These are phyloP conservation scores for Gloeophyllum trabeum DNA, from an alignment of 768 basidiomycete species.

Conservation along the genomic window DNA sequence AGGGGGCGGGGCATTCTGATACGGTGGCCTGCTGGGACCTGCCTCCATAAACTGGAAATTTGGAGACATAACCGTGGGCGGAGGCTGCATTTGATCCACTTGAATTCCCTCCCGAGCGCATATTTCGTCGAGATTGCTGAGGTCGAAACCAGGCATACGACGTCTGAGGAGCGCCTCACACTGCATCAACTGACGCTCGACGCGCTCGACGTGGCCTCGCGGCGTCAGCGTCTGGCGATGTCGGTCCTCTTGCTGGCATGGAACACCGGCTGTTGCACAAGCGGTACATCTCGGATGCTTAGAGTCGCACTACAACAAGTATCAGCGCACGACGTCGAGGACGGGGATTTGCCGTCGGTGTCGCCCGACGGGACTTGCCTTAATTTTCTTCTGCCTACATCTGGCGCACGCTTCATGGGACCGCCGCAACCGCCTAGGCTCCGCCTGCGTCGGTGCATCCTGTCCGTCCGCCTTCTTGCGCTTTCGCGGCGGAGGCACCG, in stretches of 20 bases:
- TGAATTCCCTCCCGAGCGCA: slow-evolving; percentile 52
- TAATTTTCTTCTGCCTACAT: slow-evolving; percentile 95
- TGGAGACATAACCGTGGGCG: slow-evolving; percentile 7
- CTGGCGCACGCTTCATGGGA: slow-evolving; percentile 89
- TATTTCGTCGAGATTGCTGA: slow-evolving; percentile 55
- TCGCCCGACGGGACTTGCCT: slow-evolving; percentile 55
- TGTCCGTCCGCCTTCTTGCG: slow-evolving; percentile 45
- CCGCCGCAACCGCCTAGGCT: slow-evolving; percentile 72
- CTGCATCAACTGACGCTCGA: slow-evolving; percentile 72
- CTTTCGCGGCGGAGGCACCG: slow-evolving; percentile 28
- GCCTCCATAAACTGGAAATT: slow-evolving; percentile 16
- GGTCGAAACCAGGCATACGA: slow-evolving; percentile 54
- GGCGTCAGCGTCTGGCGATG: slow-evolving; percentile 82
- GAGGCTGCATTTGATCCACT: not conserved
- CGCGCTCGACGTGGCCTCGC: slow-evolving; percentile 70
- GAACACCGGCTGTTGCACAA: slow-evolving; percentile 67
- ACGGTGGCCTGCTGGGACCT: slow-evolving; percentile 11
- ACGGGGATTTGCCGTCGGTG: slow-evolving; percentile 21
- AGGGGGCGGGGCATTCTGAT: slow-evolving; percentile 11
- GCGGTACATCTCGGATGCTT: slow-evolving; percentile 83
- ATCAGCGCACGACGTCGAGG: not conserved
- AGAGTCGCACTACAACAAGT: slow-evolving; percentile 64
- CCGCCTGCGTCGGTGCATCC: slow-evolving; percentile 43
- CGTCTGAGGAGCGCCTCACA: slow-evolving; percentile 73
- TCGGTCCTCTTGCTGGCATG: slow-evolving; percentile 82